Evolutionary conservation across 352 stramenopile genomes (phyloP), one percentile per base, ranked within the genome.

Genomic region (Peronospora belbahrii): DNA sequence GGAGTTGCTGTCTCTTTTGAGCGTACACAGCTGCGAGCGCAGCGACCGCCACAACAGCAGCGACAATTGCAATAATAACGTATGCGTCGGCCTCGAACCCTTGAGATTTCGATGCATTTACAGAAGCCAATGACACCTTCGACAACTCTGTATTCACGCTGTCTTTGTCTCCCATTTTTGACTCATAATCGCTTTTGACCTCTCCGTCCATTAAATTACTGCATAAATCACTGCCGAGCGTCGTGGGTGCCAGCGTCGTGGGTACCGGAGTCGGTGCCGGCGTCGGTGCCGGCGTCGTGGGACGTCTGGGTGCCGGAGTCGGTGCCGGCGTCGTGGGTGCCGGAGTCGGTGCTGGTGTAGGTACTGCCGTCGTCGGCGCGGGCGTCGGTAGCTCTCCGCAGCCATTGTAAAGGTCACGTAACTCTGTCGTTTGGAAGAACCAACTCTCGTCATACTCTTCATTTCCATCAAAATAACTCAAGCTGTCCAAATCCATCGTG

Each of bases 391-490:
- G 39, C 1, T 63, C 56, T 2, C 50, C 58, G 13, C 62, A 72
- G n/a, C n/a, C n/a, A n/a, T 59, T 49, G 46, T 60, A 66, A 6
- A 72, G 52, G 15, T 57, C 49, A 1, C 58, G 56, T 25, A 72
- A 37, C 25, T 47, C 28, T 0, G 58, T 61, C 2, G 52, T 67
- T 48, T 72, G 62, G 6, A 64, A 38, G 44, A 68, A 72, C 58
- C 59, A 72, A 32, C 58, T 68, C 40, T 61, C 41, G 24, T 62
- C 47, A 28, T 65, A 65, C 19, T 60, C 46, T 20, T 61, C 40
- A 18, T 64, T 65, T 6, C 62, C 57, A 36, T 67, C 55, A 35
- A 63, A 60, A 0, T 46, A 62, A 7, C 45, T 42, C 2, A 46
- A 56, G 13, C 33, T 43, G 19, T 65, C 52, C 25, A 62, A 19